Evolutionary conservation across 495 filamentous ascomycete species (phyloP), one percentile per base, ranked within the genome.

Genomic region (Extremus antarcticus): DNA sequence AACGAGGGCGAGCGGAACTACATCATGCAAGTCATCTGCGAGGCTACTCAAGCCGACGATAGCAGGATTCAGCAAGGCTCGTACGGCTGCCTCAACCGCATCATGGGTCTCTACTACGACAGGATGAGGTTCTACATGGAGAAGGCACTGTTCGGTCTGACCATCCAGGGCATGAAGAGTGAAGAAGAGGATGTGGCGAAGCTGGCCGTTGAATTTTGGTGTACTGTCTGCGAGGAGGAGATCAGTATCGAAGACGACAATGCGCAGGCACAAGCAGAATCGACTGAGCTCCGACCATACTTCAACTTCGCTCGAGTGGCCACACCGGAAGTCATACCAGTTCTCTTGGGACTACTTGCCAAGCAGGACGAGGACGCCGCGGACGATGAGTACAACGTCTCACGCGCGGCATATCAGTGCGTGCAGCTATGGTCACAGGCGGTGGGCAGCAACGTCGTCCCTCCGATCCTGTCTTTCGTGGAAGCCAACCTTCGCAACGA

Each of bases 111-210:
- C 39, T 97, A 98, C 74, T 98, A 98, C 68, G 92, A 97, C 64
- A 90, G 95, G 75, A 98, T 98, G 92, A 81, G 89, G 63, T 97
- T 94, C 74, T 98, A 98, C 76, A 98, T 98, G 92, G 94, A 98
- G 79, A 97, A 96, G 79, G 92, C 92, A 45, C 76, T 98, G 38
- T 98, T 97, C 68, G 92, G 94, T 45, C 78, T 98, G 15, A 98
- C 94, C n/a, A 94, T 97, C 56, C 82, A 95, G 74, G 94, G 92
- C 54, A 98, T 98, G 94, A 94, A 92, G 77, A 91, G 82, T 68
- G 85, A 87, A 10, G 92, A 98, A 63, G 92, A 98, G 68, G 92
- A 97, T 70, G 94, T 97, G 39, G 84, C 94, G 41, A 98, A 98
- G 77, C 79, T 98, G 24, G 92, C 92, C 22, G 88, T 98, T 58